Percentiles rank a stretch among this genome's conserved stretches.
These are phyloP conservation scores for Diaporthe aspalathi DNA, from an alignment of 2,329 filamentous ascomycete genomes.

Conservation along the genomic window DNA sequence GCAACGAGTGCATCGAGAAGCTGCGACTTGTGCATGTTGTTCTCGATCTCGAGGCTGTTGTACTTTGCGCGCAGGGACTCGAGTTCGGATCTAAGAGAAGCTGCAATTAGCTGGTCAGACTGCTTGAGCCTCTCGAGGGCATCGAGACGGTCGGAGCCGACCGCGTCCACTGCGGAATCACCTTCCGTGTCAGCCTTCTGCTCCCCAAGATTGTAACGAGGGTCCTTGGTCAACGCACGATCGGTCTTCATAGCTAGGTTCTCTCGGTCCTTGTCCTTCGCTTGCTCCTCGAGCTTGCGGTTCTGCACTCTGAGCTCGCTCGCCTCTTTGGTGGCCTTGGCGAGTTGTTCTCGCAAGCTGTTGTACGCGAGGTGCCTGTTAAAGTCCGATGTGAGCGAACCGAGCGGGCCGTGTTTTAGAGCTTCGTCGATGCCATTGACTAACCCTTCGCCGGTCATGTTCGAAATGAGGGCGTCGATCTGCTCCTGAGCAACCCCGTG, in stretches of 20 bases:
- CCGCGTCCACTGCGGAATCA: constrained; percentile 58
- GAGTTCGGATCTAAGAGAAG: constrained; percentile 69
- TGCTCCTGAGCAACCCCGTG: constrained; percentile 68
- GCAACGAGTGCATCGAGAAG: constrained; percentile 69
- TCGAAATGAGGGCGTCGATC: constrained; percentile 64
- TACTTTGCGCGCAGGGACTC: constrained; percentile 65
- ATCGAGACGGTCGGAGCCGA: constrained; percentile 64
- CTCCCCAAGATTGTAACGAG: constrained; percentile 28
- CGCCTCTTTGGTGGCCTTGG: constrained; percentile 59
- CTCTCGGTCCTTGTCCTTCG: constrained; percentile 67
- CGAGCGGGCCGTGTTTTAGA: constrained; percentile 46
- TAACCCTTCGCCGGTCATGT: constrained; percentile 67
- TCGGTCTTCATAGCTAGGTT: constrained; percentile 64
- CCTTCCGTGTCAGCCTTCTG: constrained; percentile 43
- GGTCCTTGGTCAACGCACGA: constrained; percentile 53
- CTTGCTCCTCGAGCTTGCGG: constrained; percentile 59
- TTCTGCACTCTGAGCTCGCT: constrained; percentile 57
- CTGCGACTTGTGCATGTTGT: constrained; percentile 68
- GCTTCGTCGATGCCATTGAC: constrained; percentile 54
- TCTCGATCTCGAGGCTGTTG: constrained; percentile 61
- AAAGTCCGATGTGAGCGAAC: constrained; percentile 58
- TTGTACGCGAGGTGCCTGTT: constrained; percentile 65
- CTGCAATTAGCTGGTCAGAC: constrained; percentile 68
- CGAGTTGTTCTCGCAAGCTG: constrained; percentile 61
- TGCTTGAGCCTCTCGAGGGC: constrained; percentile 69